Evolutionary conservation across 1,284 basidiomycete species (phyloP).

Genomic region (Fomes fomentarius): DNA sequence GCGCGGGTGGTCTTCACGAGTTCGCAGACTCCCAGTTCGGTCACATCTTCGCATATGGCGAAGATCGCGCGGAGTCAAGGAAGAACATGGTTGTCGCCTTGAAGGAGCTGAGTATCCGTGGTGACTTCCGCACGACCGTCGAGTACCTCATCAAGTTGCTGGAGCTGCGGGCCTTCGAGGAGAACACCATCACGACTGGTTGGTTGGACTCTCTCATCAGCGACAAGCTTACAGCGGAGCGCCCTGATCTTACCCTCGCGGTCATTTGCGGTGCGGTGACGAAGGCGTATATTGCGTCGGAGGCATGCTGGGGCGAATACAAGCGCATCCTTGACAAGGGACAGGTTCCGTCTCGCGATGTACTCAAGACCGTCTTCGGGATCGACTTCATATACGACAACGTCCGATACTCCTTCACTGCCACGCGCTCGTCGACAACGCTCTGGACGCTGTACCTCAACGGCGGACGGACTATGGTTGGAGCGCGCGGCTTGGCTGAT

Average conservation of each 20-base stretch:
- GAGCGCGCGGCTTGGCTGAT: conserved; percentile 90
- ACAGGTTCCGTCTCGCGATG: conserved; percentile 94
- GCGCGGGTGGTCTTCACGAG: conserved; percentile 96
- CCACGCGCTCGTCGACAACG: conserved; percentile 86
- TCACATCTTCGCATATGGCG: conserved; percentile 98
- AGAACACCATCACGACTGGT: conserved; percentile 97
- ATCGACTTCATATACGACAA: conserved; percentile 99
- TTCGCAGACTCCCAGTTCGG: conserved; percentile 99
- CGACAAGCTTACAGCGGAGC: conserved; percentile 94
- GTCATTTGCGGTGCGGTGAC: conserved; percentile 98
- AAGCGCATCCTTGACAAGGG: conserved; percentile 97
- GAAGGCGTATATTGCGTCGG: conserved; percentile 91
- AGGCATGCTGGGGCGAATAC: conserved; percentile 92
- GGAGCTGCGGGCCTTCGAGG: conserved; percentile 95
- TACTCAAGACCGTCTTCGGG: conserved; percentile 95
- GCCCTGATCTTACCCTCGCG: conserved; percentile 90
- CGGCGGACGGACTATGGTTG: conserved; percentile 90
- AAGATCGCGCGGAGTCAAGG: conserved; percentile 92
- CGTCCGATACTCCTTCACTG: conserved; percentile 94
- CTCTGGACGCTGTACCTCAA: conserved; percentile 97
- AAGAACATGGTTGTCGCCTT: conserved; percentile 99
- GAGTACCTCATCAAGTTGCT: conserved; percentile 98
- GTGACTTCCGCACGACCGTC: conserved; percentile 98
- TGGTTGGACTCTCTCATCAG: conserved; percentile 99
- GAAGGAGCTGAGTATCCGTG: conserved; percentile 98